A percentile compares a stretch with the other conserved stretches of the same genome.
These are phyloP conservation scores for Incumbomyces delicatus DNA, from an alignment of 2,329 filamentous ascomycete genomes.

Conservation along the genomic window DNA sequence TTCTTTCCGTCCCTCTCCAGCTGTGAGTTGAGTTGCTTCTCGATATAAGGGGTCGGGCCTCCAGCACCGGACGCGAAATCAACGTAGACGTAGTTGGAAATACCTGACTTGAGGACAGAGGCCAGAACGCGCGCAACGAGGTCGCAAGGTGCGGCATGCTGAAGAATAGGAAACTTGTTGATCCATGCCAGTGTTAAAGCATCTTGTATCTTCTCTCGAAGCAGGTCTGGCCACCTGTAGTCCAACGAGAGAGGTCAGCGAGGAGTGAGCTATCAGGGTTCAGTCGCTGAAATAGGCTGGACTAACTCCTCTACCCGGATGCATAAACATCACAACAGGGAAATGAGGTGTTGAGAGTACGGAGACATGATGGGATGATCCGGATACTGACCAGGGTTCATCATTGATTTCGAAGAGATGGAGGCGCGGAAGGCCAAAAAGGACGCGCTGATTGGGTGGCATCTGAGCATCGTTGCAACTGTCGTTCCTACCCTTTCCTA, in stretches of 20 bases:
- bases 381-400: slow-evolving; percentile 46
- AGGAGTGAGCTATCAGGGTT: background rate
- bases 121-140: slow-evolving; percentile 51
- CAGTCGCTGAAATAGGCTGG: too few species aligned
- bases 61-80: slow-evolving; percentile 70
- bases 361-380: too few species aligned
- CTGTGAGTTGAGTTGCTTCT: slow-evolving; percentile 46
- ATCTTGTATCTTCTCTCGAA: slow-evolving; percentile 49
- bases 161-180: slow-evolving; percentile 47
- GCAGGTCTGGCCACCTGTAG: slow-evolving; percentile 54
- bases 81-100: slow-evolving; percentile 52
- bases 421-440: slow-evolving; percentile 10
- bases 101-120: slow-evolving; percentile 37
- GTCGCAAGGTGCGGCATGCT: slow-evolving; percentile 48
- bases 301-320: too few species aligned
- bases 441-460: slow-evolving; percentile 1
- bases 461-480: background rate
- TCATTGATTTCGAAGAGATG: slow-evolving; percentile 61
- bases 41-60: slow-evolving; percentile 58
- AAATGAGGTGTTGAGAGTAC: too few species aligned
- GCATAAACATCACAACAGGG: too few species aligned
- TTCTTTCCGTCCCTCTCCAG: slow-evolving; percentile 11
- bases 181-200: slow-evolving; percentile 57
- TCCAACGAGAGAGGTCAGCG: background rate
- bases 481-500: background rate